phyloP scores from a whole-genome alignment of 176 grass and related monocot species.

The Triticum dicoccoides region DNA sequence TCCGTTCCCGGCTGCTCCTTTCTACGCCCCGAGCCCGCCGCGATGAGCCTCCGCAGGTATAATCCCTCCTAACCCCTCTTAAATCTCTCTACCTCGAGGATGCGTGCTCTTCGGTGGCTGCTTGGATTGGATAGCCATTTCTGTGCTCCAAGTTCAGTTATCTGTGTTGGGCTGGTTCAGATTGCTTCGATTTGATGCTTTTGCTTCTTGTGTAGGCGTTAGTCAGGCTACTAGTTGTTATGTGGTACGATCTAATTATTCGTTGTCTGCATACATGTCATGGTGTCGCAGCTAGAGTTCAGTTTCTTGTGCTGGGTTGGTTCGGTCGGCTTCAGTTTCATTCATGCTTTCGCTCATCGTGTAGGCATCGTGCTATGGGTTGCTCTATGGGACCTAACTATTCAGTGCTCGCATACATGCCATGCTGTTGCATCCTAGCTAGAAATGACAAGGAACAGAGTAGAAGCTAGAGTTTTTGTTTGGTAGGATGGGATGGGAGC shows the following conservation, averaged over 20 bases:
- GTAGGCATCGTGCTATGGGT: no score
- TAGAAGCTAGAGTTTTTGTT: neutral
- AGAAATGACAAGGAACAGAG: no score
- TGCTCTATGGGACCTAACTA: neutral
- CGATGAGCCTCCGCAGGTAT: conserved; percentile 2
- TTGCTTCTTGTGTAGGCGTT: neutral
- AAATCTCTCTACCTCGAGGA: no score
- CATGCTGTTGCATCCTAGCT: neutral
- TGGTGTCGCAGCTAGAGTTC: no score
- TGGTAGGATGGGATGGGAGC: neutral
- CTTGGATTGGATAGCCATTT: neutral
- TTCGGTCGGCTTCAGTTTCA: no score
- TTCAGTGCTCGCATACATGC: neutral
- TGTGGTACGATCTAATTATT: neutral
- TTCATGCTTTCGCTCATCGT: no score
- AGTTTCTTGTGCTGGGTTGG: no score
- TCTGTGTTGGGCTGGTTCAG: neutral
- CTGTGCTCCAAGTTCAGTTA: neutral
- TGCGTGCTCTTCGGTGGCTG: no score
- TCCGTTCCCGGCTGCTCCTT: neutral
- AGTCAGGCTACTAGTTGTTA: no score
- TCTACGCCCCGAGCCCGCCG: neutral
- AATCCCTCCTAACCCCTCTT: neutral
- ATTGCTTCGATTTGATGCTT: neutral
- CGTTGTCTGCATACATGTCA: neutral